Conservation (phyloP, 345 rosid genomes). For the Draba incana region DNA sequence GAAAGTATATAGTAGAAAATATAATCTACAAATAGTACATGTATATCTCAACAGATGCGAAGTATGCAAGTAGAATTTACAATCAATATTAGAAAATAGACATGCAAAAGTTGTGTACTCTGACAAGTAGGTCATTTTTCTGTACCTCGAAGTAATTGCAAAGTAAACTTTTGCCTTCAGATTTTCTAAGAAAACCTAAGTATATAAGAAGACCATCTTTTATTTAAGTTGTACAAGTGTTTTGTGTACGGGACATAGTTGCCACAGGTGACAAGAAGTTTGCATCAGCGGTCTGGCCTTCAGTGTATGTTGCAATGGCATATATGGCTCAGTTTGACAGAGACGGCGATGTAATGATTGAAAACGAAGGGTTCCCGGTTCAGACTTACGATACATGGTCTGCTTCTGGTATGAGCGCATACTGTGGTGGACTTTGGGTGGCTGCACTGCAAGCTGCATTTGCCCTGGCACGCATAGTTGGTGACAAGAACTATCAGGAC, state of each 20-base stretch:
- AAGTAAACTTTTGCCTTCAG: background rate
- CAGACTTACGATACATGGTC: slow-evolving; percentile 99
- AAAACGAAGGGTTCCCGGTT: slow-evolving; percentile 95
- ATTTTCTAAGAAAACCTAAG: slow-evolving; percentile 1
- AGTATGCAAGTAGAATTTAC: background rate
- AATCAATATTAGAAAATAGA: background rate
- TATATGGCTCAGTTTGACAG: slow-evolving; percentile 90
- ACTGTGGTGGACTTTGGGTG: slow-evolving; percentile 90
- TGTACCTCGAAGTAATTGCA: background rate
- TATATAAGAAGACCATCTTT: background rate
- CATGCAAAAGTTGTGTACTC: background rate
- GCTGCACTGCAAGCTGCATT: slow-evolving; percentile 97
- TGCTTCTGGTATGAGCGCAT: slow-evolving; percentile 83
- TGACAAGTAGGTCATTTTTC: background rate
- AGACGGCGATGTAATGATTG: slow-evolving; percentile 96
- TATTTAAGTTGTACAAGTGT: no score
- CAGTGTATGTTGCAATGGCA: slow-evolving; percentile 87
- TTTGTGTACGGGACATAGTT: slow-evolving; percentile 84
- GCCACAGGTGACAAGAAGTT: slow-evolving; percentile 86
- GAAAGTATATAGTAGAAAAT: background rate
- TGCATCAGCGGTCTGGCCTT: slow-evolving; percentile 87
- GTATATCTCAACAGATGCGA: slow-evolving; percentile 6
- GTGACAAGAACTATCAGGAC: slow-evolving; percentile 71
- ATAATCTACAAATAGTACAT: slow-evolving; percentile 20
- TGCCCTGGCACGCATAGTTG: slow-evolving; percentile 74